phyloP scores from a whole-genome alignment of 2,329 filamentous ascomycete genomes.

The Penicillium sp. region DNA sequence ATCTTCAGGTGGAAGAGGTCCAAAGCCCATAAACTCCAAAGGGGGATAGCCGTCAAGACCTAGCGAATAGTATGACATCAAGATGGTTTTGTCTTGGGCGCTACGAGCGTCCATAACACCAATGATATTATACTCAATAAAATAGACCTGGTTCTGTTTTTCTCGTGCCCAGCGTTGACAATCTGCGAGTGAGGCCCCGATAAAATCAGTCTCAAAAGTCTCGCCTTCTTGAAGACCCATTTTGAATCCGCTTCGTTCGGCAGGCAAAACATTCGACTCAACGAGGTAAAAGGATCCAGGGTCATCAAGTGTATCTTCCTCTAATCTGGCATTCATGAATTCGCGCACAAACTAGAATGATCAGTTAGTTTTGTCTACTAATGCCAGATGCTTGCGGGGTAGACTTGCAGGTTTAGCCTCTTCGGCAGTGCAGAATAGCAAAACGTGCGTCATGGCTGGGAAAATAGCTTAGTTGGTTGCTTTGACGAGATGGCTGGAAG shows the following conservation, averaged over 20 bases:
- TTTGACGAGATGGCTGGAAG: too few species aligned
- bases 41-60: not conserved
- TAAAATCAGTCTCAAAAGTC: constrained; percentile 6
- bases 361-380: not conserved
- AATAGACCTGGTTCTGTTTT: not conserved
- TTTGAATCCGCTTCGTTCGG: not conserved
- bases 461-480: too few species aligned
- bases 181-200: not conserved
- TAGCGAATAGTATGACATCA: not conserved
- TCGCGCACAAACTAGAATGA: not conserved
- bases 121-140: not conserved
- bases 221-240: not conserved
- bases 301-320: not conserved
- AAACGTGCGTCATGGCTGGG: not conserved
- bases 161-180: constrained; percentile 2
- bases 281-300: not conserved
- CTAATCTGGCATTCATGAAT: not conserved
- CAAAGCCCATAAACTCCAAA: not conserved
- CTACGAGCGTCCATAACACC: not conserved
- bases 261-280: not conserved
- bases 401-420: constrained; percentile 7
- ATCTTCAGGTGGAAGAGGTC: not conserved
- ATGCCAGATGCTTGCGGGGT: not conserved
- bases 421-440: constrained; percentile 8
- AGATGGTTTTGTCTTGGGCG: constrained; percentile 5